phyloP scores from a whole-genome alignment of 768 basidiomycete species.

The Amanita molliuscula region DNA sequence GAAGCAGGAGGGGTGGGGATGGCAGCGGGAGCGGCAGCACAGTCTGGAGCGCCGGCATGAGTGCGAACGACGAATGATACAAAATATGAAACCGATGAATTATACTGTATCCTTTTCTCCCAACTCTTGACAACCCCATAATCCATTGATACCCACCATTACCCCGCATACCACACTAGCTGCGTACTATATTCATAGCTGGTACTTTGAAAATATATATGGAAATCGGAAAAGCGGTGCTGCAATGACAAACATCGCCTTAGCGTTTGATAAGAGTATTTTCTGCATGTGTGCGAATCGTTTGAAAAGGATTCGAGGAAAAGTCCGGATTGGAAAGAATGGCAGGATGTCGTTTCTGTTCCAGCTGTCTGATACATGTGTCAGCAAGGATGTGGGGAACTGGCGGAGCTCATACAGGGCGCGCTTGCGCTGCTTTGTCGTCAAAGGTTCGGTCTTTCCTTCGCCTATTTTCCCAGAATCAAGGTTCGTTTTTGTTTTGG shows the following conservation, averaged over 20 bases:
- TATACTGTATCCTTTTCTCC: not conserved
- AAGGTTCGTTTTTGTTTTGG: slow-evolving; percentile 10
- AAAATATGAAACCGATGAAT: not conserved
- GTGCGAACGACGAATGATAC: slow-evolving; percentile 40
- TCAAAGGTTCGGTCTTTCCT: slow-evolving; percentile 48
- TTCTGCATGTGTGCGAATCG: slow-evolving; percentile 69
- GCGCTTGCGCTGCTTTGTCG: slow-evolving; percentile 53
- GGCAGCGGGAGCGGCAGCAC: slow-evolving; percentile 70
- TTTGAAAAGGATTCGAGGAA: slow-evolving; percentile 60
- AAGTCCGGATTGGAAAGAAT: slow-evolving; percentile 60
- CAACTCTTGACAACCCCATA: not conserved
- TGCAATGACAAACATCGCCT: not conserved
- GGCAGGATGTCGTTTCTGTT: slow-evolving; percentile 59
- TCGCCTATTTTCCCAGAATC: slow-evolving; percentile 55
- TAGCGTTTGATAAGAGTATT: slow-evolving; percentile 61
- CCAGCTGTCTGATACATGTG: slow-evolving; percentile 38
- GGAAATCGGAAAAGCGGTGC: not conserved
- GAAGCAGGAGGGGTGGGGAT: slow-evolving; percentile 47
- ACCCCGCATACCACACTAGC: not conserved
- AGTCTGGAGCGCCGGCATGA: slow-evolving; percentile 83
- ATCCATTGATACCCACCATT: not conserved
- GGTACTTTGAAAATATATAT: not conserved
- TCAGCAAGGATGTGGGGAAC: slow-evolving; percentile 2
- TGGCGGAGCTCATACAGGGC: slow-evolving; percentile 42
- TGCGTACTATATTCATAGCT: not conserved